phyloP scores from a whole-genome alignment of 31 red algal species.

The Asparagopsis taxiformis region DNA sequence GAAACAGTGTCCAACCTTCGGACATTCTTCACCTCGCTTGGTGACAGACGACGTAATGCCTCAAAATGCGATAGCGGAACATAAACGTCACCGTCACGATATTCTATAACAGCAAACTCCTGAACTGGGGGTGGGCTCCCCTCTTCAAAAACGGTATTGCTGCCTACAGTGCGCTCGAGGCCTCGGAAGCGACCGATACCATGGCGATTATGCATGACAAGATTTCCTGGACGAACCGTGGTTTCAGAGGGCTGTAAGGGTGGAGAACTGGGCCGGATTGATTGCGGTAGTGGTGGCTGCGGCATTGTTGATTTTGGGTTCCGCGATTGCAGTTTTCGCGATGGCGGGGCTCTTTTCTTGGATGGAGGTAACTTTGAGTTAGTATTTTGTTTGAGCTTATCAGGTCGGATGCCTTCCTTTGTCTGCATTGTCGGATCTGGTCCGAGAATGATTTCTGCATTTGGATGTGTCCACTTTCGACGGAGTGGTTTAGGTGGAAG shows the following conservation, averaged over 20 bases:
- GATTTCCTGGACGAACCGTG: constrained; percentile 16
- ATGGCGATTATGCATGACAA: constrained; percentile 71
- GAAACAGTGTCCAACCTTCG: constrained; percentile 49
- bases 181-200: constrained; percentile 85
- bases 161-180: constrained; percentile 56
- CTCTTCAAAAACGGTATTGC: neutral
- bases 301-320: neutral
- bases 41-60: constrained; percentile 22
- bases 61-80: constrained; percentile 78
- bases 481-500: neutral
- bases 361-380: too few species aligned
- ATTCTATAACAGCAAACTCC: constrained; percentile 79
- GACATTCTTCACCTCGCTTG: constrained; percentile 9
- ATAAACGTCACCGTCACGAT: constrained; percentile 86
- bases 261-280: neutral
- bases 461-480: neutral
- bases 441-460: neutral
- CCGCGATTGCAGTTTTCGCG: neutral
- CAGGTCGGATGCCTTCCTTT: neutral
- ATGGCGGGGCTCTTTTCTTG: neutral
- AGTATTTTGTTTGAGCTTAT: neutral
- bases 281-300: neutral
- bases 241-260: neutral
- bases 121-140: constrained; percentile 17
- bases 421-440: neutral